Evolutionary conservation across 306 rosid genomes (phyloP).

Genomic region (Cucurbita argyrosperma): DNA sequence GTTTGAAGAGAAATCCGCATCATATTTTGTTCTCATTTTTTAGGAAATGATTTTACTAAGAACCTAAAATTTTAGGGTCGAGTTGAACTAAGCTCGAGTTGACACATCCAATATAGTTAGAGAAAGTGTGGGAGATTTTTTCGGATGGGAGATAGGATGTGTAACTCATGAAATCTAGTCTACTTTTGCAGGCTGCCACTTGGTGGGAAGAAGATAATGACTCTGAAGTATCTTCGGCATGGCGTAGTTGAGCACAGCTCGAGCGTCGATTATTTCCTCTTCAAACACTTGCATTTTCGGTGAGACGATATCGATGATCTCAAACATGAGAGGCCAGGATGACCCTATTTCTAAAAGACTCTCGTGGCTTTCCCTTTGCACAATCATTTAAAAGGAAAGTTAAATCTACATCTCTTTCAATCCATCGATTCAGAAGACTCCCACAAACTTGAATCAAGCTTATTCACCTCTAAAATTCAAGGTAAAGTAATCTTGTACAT

Average conservation of each 20-base stretch:
- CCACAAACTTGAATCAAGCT: constrained; percentile 13
- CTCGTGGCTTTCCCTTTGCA: constrained; percentile 19
- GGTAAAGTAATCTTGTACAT: background rate
- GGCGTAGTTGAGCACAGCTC: constrained; percentile 60
- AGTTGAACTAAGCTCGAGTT: too few relatives aligned
- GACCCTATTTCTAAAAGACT: constrained; percentile 33
- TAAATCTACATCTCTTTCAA: too few relatives aligned
- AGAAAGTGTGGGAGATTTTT: background rate
- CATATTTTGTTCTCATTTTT: background rate
- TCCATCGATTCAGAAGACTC: background rate
- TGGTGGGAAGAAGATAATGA: constrained; percentile 98
- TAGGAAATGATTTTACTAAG: background rate
- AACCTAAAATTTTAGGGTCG: too few relatives aligned
- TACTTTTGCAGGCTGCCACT: constrained; percentile 45
- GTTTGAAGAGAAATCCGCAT: background rate
- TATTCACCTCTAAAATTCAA: background rate
- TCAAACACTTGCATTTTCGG: constrained; percentile 42
- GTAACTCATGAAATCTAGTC: background rate
- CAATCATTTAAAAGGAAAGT: constrained; percentile 4
- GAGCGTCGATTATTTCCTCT: constrained; percentile 59
- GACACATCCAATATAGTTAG: background rate
- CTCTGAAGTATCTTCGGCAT: constrained; percentile 63
- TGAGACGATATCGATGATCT: constrained; percentile 47
- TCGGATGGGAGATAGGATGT: too few relatives aligned
- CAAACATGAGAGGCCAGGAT: constrained; percentile 45